Evolutionary conservation across 2,329 filamentous ascomycete species (phyloP).

Genomic region (Aureobasidium leucospermi): DNA sequence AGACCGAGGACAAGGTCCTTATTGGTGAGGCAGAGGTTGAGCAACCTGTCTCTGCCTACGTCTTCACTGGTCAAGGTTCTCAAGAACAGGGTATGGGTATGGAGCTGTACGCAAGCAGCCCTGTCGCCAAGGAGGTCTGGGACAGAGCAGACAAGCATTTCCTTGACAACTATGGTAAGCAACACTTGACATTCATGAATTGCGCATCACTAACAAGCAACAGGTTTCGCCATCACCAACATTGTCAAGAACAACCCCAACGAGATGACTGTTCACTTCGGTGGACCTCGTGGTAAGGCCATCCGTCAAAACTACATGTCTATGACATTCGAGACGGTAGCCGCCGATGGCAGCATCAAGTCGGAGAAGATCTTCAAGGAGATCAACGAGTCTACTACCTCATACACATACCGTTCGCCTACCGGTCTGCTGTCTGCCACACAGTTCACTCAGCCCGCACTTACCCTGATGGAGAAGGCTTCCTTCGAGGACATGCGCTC

Average conservation of each 20-base stretch:
- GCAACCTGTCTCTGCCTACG: slow-evolving; percentile 91
- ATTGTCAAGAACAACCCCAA: slow-evolving; percentile 99
- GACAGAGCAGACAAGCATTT: slow-evolving; percentile 96
- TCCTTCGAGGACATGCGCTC: slow-evolving; percentile 98
- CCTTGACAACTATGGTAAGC: slow-evolving; percentile 91
- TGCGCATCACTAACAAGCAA: slow-evolving; percentile 11
- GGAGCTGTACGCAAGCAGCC: slow-evolving; percentile 91
- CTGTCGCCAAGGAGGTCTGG: slow-evolving; percentile 95
- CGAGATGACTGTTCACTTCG: slow-evolving; percentile 96
- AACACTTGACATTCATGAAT: background rate
- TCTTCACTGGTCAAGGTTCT: slow-evolving; percentile 96
- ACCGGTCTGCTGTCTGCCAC: slow-evolving; percentile 92
- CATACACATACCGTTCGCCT: slow-evolving; percentile 94
- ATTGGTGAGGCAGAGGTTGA: slow-evolving; percentile 95
- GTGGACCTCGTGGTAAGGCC: slow-evolving; percentile 90
- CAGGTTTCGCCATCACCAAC: slow-evolving; percentile 91
- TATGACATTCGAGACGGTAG: slow-evolving; percentile 99
- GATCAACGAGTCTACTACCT: slow-evolving; percentile 83
- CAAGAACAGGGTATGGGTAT: slow-evolving; percentile 99
- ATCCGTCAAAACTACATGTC: slow-evolving; percentile 99
- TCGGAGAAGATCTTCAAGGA: slow-evolving; percentile 99
- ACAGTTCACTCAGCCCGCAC: slow-evolving; percentile 94
- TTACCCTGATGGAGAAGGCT: slow-evolving; percentile 99
- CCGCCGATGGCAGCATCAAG: slow-evolving; percentile 83
- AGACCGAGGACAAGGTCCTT: slow-evolving; percentile 93